A percentile compares a stretch with the other conserved stretches of the same genome.
Conservation (phyloP, 2,329 filamentous ascomycete species). For the Hymenoscyphus scutula region DNA sequence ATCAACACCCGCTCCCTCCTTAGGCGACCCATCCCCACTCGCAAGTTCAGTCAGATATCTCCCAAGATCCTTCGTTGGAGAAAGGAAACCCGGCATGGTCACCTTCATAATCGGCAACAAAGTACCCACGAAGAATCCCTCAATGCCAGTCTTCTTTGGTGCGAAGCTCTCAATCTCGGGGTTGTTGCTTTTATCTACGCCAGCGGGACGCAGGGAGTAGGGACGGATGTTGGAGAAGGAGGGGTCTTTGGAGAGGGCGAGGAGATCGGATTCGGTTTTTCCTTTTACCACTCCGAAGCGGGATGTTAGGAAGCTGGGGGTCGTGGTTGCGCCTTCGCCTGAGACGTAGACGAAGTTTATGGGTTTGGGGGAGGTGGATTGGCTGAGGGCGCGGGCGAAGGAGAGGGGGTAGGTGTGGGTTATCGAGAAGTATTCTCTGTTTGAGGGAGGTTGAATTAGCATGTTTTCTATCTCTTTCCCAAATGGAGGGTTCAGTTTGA, state of each 20-base stretch:
- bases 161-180: conserved; percentile 40
- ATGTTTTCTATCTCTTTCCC: neutral
- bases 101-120: conserved; percentile 29
- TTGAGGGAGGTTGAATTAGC: neutral
- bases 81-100: conserved; percentile 38
- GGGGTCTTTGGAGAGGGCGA: conserved; percentile 46
- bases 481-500: no score
- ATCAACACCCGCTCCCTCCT: conserved; percentile 40
- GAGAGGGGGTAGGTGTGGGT: conserved; percentile 64
- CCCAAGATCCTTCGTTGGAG: conserved; percentile 48
- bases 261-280: conserved; percentile 58
- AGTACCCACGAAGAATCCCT: conserved; percentile 21
- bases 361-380: conserved; percentile 44
- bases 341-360: conserved; percentile 74
- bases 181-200: conserved; percentile 52
- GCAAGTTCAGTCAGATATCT: conserved; percentile 48
- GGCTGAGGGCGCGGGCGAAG: conserved; percentile 59
- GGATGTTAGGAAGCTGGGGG: conserved; percentile 53
- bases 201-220: conserved; percentile 57
- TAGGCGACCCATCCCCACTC: conserved; percentile 43
- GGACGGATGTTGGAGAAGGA: conserved; percentile 48
- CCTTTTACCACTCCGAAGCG: conserved; percentile 67
- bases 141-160: conserved; percentile 30
- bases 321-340: conserved; percentile 51
- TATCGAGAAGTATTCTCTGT: conserved; percentile 62